A percentile compares a stretch with the other conserved stretches of the same genome.
phyloP scores from a whole-genome alignment of 345 rosid genomes.

The Psidium guajava region DNA sequence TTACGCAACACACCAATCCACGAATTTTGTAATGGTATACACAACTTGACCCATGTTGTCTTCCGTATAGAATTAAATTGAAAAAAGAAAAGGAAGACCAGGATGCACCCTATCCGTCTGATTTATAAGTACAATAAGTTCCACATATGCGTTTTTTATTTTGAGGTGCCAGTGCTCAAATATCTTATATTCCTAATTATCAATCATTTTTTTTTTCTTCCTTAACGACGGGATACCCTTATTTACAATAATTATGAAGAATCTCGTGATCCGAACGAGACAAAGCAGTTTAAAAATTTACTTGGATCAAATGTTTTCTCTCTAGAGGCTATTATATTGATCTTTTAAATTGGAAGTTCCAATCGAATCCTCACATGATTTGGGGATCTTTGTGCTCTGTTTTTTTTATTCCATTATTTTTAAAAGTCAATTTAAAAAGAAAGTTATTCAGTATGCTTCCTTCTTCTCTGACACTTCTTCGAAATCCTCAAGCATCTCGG shows the following conservation, averaged over 20 bases:
- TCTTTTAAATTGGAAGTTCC: not conserved
- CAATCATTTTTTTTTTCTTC: no score
- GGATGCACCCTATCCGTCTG: no score
- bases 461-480: not conserved
- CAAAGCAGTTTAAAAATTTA: no score
- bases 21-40: not conserved
- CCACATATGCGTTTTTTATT: no score
- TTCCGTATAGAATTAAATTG: not conserved
- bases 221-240: no score
- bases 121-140: no score
- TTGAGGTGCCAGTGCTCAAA: no score
- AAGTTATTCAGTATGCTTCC: not conserved
- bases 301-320: not conserved
- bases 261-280: no score
- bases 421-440: not conserved
- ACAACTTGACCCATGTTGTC: not conserved
- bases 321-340: not conserved
- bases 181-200: rapidly evolving
- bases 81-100: not conserved
- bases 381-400: not conserved
- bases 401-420: not conserved
- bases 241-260: no score
- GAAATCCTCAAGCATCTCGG: not conserved
- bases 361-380: not conserved
- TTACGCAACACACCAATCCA: not conserved